These are phyloP conservation scores for Fraxinus floribunda DNA, from an alignment of 305 asterid genomes.

Conservation along the genomic window DNA sequence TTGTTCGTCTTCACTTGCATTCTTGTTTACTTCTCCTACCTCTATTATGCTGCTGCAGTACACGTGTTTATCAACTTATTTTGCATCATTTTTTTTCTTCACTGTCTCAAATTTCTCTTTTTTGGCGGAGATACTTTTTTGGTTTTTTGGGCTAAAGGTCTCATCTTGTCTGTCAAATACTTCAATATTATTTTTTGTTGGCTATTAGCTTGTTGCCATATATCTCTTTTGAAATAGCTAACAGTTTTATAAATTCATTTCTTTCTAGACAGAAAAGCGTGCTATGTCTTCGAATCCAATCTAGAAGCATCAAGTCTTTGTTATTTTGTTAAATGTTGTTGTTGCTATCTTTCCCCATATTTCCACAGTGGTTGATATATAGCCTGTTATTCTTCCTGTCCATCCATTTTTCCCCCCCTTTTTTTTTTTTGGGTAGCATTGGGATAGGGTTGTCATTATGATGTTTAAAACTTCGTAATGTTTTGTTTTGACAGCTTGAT, in stretches of 20 bases:
- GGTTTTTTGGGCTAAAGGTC: background rate
- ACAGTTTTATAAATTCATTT: background rate
- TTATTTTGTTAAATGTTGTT: background rate
- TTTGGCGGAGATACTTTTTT: background rate
- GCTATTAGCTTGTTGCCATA: background rate
- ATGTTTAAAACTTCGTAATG: background rate
- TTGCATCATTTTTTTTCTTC: background rate
- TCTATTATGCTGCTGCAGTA: background rate
- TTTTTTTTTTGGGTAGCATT: background rate
- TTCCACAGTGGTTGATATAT: background rate
- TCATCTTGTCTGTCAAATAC: background rate
- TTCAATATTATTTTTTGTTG: background rate
- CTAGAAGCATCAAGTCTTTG: background rate
- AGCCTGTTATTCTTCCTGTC: background rate
- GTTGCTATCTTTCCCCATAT: background rate
- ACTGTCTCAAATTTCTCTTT: background rate
- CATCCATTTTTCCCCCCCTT: background rate
- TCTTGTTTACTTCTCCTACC: background rate
- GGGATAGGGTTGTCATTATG: background rate
- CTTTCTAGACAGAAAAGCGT: background rate
- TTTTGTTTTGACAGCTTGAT: conserved; percentile 49
- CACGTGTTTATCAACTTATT: background rate
- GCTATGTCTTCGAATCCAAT: background rate
- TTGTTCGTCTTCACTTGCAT: background rate
- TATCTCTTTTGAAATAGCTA: background rate